phyloP scores from a whole-genome alignment of 2,329 filamentous ascomycete species.

The Talaromyces marneffei region DNA sequence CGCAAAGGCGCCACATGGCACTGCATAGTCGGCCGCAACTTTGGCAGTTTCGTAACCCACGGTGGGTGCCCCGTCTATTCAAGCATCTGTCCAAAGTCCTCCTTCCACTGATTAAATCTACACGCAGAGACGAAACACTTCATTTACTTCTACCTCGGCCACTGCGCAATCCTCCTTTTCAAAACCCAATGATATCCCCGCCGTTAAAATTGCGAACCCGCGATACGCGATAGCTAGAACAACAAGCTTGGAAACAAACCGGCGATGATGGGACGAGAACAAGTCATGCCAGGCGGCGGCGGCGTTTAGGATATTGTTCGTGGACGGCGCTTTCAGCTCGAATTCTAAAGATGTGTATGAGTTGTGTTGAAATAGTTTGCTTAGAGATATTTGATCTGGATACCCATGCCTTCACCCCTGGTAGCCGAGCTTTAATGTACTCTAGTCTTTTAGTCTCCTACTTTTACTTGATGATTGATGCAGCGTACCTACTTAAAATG shows the following conservation, averaged over 20 bases:
- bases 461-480: not conserved
- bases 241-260: not conserved
- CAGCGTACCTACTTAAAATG: not conserved
- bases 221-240: not conserved
- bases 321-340: not conserved
- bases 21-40: constrained; percentile 97
- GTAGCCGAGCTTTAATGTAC: not conserved
- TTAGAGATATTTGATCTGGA: constrained; percentile 1
- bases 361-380: constrained; percentile 5
- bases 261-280: not conserved
- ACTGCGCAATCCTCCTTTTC: constrained; percentile 96
- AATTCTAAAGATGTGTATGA: not conserved
- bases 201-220: not conserved
- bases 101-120: not conserved
- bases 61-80: constrained; percentile 52
- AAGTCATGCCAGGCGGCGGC: not conserved
- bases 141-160: constrained; percentile 99
- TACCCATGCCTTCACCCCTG: not conserved
- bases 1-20: constrained; percentile 98
- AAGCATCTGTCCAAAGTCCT: not conserved
- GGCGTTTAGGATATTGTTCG: constrained; percentile 5
- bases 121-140: constrained; percentile 95
- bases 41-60: constrained; percentile 97
- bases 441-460: not conserved
- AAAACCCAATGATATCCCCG: constrained; percentile 72